Conservation (phyloP, 345 rosid genomes). For the Populus alba region DNA sequence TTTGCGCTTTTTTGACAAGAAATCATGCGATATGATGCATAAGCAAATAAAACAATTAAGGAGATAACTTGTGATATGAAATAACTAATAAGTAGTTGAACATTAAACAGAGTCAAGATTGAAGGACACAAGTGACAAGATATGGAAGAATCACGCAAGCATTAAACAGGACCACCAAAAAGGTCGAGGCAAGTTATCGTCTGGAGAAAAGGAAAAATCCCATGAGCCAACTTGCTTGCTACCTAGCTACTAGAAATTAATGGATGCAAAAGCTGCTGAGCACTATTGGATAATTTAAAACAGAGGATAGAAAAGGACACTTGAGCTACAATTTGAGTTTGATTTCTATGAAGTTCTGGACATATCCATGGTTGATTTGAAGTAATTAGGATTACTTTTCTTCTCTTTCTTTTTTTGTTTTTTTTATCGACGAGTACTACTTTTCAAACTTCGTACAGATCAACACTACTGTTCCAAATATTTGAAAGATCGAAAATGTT, state of each 20-base stretch:
- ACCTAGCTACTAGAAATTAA: background rate
- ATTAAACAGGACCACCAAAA: background rate
- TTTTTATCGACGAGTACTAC: too few species aligned
- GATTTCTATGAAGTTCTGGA: background rate
- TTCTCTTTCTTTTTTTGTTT: too few species aligned
- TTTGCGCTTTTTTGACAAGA: background rate
- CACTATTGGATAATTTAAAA: background rate
- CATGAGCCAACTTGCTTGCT: background rate
- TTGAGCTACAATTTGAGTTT: background rate
- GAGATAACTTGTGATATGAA: background rate
- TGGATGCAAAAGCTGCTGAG: background rate
- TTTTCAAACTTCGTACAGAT: too few species aligned
- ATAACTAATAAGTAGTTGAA: too few species aligned
- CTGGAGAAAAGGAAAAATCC: background rate
- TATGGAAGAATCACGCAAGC: conserved; percentile 2
- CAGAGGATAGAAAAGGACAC: background rate
- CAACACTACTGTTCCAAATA: too few species aligned
- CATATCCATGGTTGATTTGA: background rate
- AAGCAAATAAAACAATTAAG: background rate
- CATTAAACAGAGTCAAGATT: background rate
- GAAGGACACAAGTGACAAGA: background rate
- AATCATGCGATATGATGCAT: background rate
- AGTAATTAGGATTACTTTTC: background rate
- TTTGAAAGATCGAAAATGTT: too few species aligned
- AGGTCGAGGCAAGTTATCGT: background rate